Percentiles rank a stretch among this genome's conserved stretches.
Evolutionary conservation across 192 early-diverging fungal species (phyloP).

Genomic region (Coemansia interrupta): DNA sequence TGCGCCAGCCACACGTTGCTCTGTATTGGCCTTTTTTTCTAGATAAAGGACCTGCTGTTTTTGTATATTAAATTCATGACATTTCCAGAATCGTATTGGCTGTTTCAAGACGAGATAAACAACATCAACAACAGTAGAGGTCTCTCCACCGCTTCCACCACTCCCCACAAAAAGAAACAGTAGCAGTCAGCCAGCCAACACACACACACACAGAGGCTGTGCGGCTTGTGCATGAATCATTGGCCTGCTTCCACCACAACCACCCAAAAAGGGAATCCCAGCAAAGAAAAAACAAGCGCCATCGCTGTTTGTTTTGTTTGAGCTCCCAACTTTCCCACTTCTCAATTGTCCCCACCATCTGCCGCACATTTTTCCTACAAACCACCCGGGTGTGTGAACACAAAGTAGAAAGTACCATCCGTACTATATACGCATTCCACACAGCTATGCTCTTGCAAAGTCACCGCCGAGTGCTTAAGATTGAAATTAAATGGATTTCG

Average conservation of each 20-base stretch:
- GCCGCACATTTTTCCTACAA: background rate
- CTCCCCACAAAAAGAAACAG: too few species aligned
- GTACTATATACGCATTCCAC: background rate
- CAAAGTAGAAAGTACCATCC: background rate
- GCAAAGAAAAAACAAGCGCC: too few species aligned
- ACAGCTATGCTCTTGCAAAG: background rate
- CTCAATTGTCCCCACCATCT: background rate
- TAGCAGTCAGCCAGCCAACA: too few species aligned
- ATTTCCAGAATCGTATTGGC: background rate
- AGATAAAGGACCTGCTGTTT: background rate
- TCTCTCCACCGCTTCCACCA: too few species aligned
- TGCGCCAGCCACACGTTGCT: too few species aligned
- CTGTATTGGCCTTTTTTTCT: background rate
- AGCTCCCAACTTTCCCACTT: too few species aligned
- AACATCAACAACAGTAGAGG: too few species aligned
- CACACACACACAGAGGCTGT: too few species aligned
- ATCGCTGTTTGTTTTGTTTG: too few species aligned
- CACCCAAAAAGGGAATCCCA: too few species aligned
- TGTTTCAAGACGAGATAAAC: background rate
- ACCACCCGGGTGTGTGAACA: background rate
- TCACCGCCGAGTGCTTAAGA: background rate
- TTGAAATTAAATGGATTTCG: constrained; percentile 8
- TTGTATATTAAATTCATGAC: background rate
- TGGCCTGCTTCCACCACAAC: too few species aligned
- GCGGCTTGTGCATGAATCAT: too few species aligned